These are phyloP conservation scores for Metschnikowia amazonensis DNA, from an alignment of 805 yeast genomes.

Conservation along the genomic window DNA sequence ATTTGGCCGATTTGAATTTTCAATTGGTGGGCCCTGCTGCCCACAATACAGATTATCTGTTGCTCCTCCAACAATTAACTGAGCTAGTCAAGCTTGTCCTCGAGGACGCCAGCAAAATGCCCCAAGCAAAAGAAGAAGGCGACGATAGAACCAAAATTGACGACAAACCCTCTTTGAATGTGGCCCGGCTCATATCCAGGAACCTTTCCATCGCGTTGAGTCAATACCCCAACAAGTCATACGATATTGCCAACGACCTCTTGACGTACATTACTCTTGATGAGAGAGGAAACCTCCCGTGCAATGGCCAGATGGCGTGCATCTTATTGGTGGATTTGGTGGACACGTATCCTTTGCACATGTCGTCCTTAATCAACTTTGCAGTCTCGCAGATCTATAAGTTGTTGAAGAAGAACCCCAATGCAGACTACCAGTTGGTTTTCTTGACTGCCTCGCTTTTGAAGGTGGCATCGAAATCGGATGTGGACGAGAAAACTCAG, in stretches of 20 bases:
- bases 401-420: slow-evolving; percentile 33
- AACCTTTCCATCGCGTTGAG: slow-evolving; percentile 26
- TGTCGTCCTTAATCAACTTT: slow-evolving; percentile 34
- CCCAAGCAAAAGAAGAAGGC: background rate
- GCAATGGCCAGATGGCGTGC: slow-evolving; percentile 23
- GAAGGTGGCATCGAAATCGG: slow-evolving; percentile 34
- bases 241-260: slow-evolving; percentile 36
- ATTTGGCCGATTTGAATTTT: slow-evolving; percentile 21
- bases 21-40: slow-evolving; percentile 11
- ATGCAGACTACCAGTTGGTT: slow-evolving; percentile 24
- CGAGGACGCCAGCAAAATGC: background rate
- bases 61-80: slow-evolving; percentile 23
- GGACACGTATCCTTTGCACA: slow-evolving; percentile 34
- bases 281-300: slow-evolving; percentile 17
- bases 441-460: slow-evolving; percentile 31
- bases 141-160: background rate
- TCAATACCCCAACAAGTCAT: slow-evolving; percentile 31
- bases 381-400: slow-evolving; percentile 37
- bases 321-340: slow-evolving; percentile 36
- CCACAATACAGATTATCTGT: slow-evolving; percentile 14
- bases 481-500: slow-evolving; percentile 39
- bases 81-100: slow-evolving; percentile 20
- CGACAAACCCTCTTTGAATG: slow-evolving; percentile 14
- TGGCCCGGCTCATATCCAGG: slow-evolving; percentile 29
- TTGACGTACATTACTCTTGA: slow-evolving; percentile 24